These are phyloP conservation scores for Farysia itapuensis DNA, from an alignment of 1,284 basidiomycete genomes.

Conservation along the genomic window DNA sequence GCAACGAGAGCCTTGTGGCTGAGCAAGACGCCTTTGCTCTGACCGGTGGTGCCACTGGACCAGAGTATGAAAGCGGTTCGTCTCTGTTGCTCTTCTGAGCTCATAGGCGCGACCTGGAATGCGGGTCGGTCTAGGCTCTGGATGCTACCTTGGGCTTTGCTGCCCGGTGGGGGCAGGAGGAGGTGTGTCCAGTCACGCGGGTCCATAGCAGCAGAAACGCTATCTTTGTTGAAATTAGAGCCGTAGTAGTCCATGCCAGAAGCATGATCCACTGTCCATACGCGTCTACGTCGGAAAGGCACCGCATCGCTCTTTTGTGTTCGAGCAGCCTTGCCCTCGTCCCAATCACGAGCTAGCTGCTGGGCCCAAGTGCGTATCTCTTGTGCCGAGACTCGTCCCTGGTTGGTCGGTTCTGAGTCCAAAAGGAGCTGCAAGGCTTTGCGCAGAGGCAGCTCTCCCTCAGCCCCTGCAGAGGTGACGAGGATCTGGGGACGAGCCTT, in stretches of 20 bases:
- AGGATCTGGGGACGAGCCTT: constrained; percentile 58
- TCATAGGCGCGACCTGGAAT: constrained; percentile 20
- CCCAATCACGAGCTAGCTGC: constrained; percentile 38
- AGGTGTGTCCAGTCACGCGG: constrained; percentile 46
- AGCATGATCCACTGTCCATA: constrained; percentile 39
- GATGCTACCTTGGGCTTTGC: constrained; percentile 27
- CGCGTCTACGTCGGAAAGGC: constrained; percentile 14
- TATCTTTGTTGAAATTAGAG: constrained; percentile 14
- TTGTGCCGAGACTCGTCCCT: constrained; percentile 11
- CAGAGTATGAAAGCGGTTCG: constrained; percentile 57
- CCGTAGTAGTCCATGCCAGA: constrained; percentile 43
- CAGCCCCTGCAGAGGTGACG: constrained; percentile 50
- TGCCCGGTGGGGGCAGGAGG: constrained; percentile 29
- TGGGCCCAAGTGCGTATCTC: constrained; percentile 28
- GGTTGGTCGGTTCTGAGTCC: constrained; percentile 26
- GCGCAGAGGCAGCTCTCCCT: constrained; percentile 43
- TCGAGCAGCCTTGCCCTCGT: constrained; percentile 16
- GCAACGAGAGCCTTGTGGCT: constrained; percentile 55
- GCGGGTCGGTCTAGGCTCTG: constrained; percentile 18
- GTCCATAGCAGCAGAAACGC: constrained; percentile 30
- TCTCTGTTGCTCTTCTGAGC: constrained; percentile 25
- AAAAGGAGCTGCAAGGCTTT: constrained; percentile 38
- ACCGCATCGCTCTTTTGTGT: constrained; percentile 26
- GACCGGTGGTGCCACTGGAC: constrained; percentile 60
- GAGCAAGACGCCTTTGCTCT: constrained; percentile 60